Conservation (phyloP, 2,329 filamentous ascomycete species). For the Saccharata proteae region DNA sequence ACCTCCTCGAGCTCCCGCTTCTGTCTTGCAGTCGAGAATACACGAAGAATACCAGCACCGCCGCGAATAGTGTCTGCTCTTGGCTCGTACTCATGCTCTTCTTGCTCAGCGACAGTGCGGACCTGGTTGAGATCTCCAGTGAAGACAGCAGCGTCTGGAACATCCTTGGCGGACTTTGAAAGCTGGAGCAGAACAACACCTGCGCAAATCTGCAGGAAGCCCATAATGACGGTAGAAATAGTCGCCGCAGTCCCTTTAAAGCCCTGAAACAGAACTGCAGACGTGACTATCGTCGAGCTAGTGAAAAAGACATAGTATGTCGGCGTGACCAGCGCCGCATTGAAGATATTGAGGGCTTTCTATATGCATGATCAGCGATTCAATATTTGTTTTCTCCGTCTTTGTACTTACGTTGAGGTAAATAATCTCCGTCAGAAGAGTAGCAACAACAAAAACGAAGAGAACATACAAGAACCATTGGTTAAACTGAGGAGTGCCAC, state of each 20-base stretch:
- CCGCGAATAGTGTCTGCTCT: constrained; percentile 94
- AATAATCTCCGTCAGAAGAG: constrained; percentile 84
- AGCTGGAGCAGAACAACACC: constrained; percentile 87
- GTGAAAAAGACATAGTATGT: constrained; percentile 99
- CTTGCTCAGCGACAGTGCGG: constrained; percentile 85
- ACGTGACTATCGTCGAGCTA: constrained; percentile 86
- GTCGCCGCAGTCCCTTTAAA: constrained; percentile 76
- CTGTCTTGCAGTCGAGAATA: constrained; percentile 62
- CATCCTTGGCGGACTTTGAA: constrained; percentile 97
- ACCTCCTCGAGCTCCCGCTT: constrained; percentile 73
- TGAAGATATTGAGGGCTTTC: constrained; percentile 98
- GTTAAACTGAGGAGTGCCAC: constrained; percentile 79
- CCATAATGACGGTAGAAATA: constrained; percentile 82
- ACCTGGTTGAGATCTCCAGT: constrained; percentile 89
- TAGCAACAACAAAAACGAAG: constrained; percentile 80
- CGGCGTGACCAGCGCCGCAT: constrained; percentile 89
- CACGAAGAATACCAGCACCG: constrained; percentile 73
- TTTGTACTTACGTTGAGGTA: constrained; percentile 71
- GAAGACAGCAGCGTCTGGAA: constrained; percentile 87
- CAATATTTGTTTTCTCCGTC: too few species aligned
- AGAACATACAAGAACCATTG: constrained; percentile 95
- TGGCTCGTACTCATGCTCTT: constrained; percentile 91
- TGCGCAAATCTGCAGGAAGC: constrained; percentile 86
- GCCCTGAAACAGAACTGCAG: constrained; percentile 80
- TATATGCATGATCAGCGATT: too few species aligned